Evolutionary conservation across 2,329 filamentous ascomycete species (phyloP).

Genomic region (Chalara sp.): DNA sequence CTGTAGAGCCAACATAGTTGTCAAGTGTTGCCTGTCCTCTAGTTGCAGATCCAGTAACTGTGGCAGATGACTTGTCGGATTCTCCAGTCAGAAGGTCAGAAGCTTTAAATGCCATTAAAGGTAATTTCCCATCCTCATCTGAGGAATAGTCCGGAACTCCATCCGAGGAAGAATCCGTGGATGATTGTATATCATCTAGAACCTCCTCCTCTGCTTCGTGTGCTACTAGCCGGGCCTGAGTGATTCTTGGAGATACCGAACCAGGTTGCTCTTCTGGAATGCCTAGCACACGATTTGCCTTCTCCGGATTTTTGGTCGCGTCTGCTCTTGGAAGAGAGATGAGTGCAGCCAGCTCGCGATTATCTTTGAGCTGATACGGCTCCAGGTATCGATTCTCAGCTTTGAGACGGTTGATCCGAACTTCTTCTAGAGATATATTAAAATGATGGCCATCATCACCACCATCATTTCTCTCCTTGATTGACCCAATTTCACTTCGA

Average conservation of each 20-base stretch:
- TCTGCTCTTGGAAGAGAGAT: too few relatives aligned
- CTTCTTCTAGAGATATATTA: neutral
- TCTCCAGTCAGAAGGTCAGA: neutral
- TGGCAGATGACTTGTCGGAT: neutral
- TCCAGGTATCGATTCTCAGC: neutral
- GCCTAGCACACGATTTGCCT: too few relatives aligned
- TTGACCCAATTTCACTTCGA: constrained; percentile 13
- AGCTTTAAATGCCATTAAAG: too few relatives aligned
- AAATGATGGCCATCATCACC: neutral
- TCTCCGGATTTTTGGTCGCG: too few relatives aligned
- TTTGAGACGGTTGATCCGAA: neutral
- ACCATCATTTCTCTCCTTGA: constrained; percentile 15
- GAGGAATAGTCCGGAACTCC: constrained; percentile 1
- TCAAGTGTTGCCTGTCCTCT: neutral
- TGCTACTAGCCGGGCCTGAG: too few relatives aligned
- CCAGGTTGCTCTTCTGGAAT: too few relatives aligned
- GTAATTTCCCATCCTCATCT: neutral
- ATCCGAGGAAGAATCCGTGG: neutral
- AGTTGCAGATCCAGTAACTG: neutral
- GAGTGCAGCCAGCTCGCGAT: too few relatives aligned
- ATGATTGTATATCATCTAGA: too few relatives aligned
- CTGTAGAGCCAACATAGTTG: neutral
- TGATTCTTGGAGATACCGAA: too few relatives aligned
- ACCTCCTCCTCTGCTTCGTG: too few relatives aligned
- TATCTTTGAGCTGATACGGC: neutral